These are phyloP conservation scores for Barnettozyma vustinii DNA, from an alignment of 805 yeast genomes.

Conservation along the genomic window DNA sequence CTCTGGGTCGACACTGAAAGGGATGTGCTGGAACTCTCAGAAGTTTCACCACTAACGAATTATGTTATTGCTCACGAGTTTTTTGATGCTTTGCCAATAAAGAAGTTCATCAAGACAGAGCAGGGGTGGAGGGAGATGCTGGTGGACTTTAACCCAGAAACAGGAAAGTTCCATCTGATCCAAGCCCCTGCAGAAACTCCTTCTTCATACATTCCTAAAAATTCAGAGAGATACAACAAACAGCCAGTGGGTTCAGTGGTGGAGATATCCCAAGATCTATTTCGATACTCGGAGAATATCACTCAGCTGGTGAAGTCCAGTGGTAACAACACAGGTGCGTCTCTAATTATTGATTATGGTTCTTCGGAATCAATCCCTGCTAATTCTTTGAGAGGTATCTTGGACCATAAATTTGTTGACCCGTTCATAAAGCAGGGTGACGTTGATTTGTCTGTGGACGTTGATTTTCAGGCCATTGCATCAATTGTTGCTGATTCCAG, in stretches of 20 bases:
- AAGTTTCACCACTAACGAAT: slow-evolving; percentile 34
- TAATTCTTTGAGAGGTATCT: slow-evolving; percentile 70
- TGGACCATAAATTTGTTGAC: slow-evolving; percentile 63
- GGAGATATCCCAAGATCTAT: slow-evolving; percentile 74
- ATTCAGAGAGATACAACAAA: slow-evolving; percentile 43
- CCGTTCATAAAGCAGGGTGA: slow-evolving; percentile 75
- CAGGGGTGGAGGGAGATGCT: slow-evolving; percentile 77
- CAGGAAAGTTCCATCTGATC: slow-evolving; percentile 46
- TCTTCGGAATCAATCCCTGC: slow-evolving; percentile 55
- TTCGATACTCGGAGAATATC: slow-evolving; percentile 50
- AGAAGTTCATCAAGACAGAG: slow-evolving; percentile 54
- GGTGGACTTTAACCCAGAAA: slow-evolving; percentile 44
- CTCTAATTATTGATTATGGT: slow-evolving; percentile 76
- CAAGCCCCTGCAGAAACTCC: slow-evolving; percentile 57
- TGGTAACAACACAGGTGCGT: slow-evolving; percentile 48
- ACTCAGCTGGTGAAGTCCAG: slow-evolving; percentile 34
- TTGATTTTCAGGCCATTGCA: slow-evolving; percentile 63
- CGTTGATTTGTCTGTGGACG: slow-evolving; percentile 80
- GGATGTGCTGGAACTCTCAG: slow-evolving; percentile 29
- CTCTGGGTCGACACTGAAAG: slow-evolving; percentile 58
- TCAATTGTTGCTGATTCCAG: slow-evolving; percentile 21
- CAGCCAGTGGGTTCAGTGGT: slow-evolving; percentile 53
- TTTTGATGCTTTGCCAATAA: slow-evolving; percentile 80
- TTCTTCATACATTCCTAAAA: slow-evolving; percentile 49
- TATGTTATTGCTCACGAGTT: slow-evolving; percentile 81